A percentile compares a stretch with the other conserved stretches of the same genome.
These are phyloP conservation scores for Beauveria sp. DNA, from an alignment of 2,329 filamentous ascomycete species.

Conservation along the genomic window DNA sequence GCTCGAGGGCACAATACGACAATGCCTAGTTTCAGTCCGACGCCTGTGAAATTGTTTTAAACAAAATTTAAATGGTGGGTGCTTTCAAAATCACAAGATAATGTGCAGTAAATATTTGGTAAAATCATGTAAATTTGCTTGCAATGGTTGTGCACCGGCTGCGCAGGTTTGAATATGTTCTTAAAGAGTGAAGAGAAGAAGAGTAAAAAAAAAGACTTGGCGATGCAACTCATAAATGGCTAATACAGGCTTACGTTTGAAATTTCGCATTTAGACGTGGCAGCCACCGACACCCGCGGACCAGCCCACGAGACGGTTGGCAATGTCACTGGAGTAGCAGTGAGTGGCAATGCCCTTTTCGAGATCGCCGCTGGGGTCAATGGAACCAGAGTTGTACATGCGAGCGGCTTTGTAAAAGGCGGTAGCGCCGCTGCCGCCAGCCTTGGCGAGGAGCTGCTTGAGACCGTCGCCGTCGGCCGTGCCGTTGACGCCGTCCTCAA, in stretches of 20 bases:
- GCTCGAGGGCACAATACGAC: no score
- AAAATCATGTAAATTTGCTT: not conserved
- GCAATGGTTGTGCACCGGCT: not conserved
- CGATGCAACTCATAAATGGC: not conserved
- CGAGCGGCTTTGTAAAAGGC: constrained; percentile 39
- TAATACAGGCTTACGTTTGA: not conserved
- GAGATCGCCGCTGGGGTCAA: constrained; percentile 26
- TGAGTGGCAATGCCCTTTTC: constrained; percentile 35
- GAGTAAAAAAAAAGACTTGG: not conserved
- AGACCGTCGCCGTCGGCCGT: constrained; percentile 35
- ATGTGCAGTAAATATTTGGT: no score
- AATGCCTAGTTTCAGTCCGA: no score
- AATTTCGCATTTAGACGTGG: not conserved
- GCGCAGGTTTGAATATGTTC: not conserved
- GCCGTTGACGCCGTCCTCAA: constrained; percentile 34
- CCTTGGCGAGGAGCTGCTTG: constrained; percentile 26
- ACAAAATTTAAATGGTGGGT: no score
- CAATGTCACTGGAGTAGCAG: constrained; percentile 44
- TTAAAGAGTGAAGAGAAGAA: not conserved
- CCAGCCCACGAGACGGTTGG: constrained; percentile 17
- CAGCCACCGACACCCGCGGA: not conserved
- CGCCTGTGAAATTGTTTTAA: no score
- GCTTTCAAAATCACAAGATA: no score
- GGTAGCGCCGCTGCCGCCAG: constrained; percentile 23
- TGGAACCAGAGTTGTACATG: constrained; percentile 41